Evolutionary conservation across 768 basidiomycete genomes (phyloP), one percentile per base, ranked within the genome.

Genomic region (Coprinellus micaceus): DNA sequence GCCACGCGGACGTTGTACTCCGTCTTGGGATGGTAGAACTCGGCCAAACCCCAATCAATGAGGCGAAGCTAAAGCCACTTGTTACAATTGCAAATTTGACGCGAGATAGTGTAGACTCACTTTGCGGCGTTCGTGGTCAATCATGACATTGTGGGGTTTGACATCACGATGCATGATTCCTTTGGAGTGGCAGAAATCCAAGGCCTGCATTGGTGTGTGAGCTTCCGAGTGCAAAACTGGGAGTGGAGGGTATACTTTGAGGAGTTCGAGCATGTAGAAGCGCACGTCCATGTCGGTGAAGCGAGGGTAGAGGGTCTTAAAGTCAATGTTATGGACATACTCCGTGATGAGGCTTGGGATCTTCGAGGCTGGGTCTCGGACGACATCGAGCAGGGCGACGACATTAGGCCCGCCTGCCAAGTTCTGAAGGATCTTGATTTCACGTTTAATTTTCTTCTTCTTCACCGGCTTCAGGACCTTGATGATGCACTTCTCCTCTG

Each of bases 371-470:
- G 89, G 91, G 75, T 98, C 96, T 63, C 96, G 85, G 58, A 98
- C 96, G 62, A 98, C 94, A 68, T 98, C 96, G 59, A 98, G 78
- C 50, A 98, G 79, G 6, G 88, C 88, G 48, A 98, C 91, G 60
- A 98, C 81, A 71, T 98, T 98, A 2, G 94, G 94, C 5, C 96
- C 96, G 24, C 96, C 95, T 0, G 94, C 92, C 28, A 98, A 80
- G 69, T 98, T 97, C 74, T 95, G 94, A 24, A 98, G 76, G 66
- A 98, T 96, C 79, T 98, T 98, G 71, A 98, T 97, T 76, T 98
- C 96, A 60, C 96, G 83, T 77, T 98, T 98, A 74, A 98, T 98
- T 77, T 98, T 98, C 84, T 98, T 98, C 85, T 98, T 98, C 82
- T 98, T 98, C 39, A 98, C 95, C 0, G 96, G 96, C 72, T 98